Conservation (phyloP, 768 basidiomycete species). For the Trametopsis cervina region DNA sequence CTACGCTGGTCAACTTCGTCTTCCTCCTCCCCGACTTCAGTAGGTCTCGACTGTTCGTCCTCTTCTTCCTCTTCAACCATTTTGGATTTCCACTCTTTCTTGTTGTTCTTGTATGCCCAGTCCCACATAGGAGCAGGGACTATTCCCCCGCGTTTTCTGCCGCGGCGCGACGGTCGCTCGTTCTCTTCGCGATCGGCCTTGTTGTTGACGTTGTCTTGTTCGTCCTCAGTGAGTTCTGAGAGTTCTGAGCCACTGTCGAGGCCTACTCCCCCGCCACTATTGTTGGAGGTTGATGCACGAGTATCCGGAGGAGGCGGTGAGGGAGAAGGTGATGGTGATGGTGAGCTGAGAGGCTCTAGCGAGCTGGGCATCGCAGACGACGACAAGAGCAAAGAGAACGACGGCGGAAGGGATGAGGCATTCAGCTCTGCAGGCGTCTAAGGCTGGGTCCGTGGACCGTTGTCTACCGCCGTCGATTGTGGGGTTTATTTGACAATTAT, state of each 20-base stretch:
- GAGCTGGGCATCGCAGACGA: constrained; percentile 41
- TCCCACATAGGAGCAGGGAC: constrained; percentile 83
- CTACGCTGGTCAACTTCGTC: constrained; percentile 43
- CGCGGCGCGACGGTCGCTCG: constrained; percentile 10
- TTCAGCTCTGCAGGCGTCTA: background rate
- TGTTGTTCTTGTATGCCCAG: constrained; percentile 56
- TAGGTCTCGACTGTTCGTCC: constrained; percentile 37
- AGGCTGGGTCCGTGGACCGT: no score
- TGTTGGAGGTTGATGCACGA: constrained; percentile 21
- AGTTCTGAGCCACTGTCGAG: constrained; percentile 70
- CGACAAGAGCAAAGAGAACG: constrained; percentile 12
- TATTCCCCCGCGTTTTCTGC: constrained; percentile 42
- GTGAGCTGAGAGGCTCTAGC: constrained; percentile 58
- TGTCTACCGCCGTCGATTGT: constrained; percentile 1
- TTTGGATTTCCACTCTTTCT: constrained; percentile 29
- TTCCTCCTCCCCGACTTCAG: constrained; percentile 57
- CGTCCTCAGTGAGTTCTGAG: constrained; percentile 80
- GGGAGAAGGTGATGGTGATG: constrained; percentile 65
- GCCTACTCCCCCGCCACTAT: constrained; percentile 28
- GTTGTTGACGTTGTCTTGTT: constrained; percentile 42
- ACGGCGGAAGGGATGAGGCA: background rate
- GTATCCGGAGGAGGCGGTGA: constrained; percentile 38
- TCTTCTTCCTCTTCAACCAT: constrained; percentile 41
- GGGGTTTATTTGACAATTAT: background rate
- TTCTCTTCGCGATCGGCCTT: constrained; percentile 23